phyloP scores from a whole-genome alignment of 495 filamentous ascomycete genomes.

The Aspergillus baeticus region DNA sequence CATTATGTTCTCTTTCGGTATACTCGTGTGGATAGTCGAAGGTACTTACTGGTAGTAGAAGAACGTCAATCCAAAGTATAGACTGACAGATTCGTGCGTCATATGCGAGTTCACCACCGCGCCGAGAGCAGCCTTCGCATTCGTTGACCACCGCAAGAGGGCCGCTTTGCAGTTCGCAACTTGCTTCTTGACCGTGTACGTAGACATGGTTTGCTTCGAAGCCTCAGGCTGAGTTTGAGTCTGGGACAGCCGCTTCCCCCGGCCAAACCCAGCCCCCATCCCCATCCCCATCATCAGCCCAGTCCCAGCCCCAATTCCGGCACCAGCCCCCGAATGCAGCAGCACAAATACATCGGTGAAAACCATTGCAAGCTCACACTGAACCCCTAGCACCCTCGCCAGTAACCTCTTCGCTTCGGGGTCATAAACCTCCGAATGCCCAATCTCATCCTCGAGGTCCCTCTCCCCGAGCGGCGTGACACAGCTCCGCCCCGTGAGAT shows the following conservation, averaged over 20 bases:
- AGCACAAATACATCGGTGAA: conserved; percentile 4
- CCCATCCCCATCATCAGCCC: no score
- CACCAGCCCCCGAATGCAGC: background rate
- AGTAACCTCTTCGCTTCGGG: background rate
- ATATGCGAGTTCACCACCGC: background rate
- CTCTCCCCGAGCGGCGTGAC: background rate
- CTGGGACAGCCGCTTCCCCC: no score
- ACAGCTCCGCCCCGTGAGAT: background rate
- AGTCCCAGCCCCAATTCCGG: no score
- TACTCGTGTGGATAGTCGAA: no score
- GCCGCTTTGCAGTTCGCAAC: no score
- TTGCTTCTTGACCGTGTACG: no score
- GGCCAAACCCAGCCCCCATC: no score
- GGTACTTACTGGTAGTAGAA: conserved; percentile 6
- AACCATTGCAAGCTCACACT: background rate
- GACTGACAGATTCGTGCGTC: conserved; percentile 3
- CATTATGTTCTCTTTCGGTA: no score
- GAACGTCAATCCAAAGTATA: conserved; percentile 7
- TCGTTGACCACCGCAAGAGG: background rate
- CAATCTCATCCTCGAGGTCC: conserved; percentile 8
- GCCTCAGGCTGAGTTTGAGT: no score
- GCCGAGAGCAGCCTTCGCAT: background rate
- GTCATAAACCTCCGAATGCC: conserved; percentile 7
- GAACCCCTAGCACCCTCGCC: background rate
- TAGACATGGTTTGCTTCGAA: no score